Evolutionary conservation across 2,329 filamentous ascomycete genomes (phyloP).

Genomic region (Didymella arachidicola): DNA sequence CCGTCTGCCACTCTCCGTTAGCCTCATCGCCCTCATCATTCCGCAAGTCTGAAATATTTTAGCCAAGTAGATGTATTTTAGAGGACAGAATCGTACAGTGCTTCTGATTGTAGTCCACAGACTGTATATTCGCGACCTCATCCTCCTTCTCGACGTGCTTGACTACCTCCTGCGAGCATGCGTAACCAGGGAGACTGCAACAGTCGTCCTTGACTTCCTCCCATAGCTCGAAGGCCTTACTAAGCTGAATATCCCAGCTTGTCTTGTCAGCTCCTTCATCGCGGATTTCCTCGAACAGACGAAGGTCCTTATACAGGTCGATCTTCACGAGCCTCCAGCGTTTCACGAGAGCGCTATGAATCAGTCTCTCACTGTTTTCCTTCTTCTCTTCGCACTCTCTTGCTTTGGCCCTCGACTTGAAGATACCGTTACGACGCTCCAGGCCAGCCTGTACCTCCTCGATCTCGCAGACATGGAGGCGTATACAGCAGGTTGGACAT

Average conservation of each 20-base stretch:
- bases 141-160: background rate
- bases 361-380: background rate
- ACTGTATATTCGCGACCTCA: background rate
- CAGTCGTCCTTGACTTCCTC: background rate
- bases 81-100: background rate
- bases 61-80: background rate
- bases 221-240: background rate
- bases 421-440: slow-evolving; percentile 24
- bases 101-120: background rate
- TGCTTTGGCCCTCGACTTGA: slow-evolving; percentile 13
- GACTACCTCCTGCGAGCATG: background rate
- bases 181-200: background rate
- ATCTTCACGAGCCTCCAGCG: background rate
- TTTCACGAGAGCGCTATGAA: background rate
- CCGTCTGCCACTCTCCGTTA: background rate
- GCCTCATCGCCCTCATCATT: background rate
- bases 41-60: background rate
- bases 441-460: slow-evolving; percentile 15
- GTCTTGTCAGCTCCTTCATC: background rate
- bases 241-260: background rate
- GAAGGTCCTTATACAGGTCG: background rate
- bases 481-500: slow-evolving; percentile 17
- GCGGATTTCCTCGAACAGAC: background rate
- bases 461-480: slow-evolving; percentile 17
- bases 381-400: background rate